Percentiles rank a stretch among this genome's conserved stretches.
phyloP scores from a whole-genome alignment of 2,329 filamentous ascomycete species.

The Berkeleyomyces rouxiae region DNA sequence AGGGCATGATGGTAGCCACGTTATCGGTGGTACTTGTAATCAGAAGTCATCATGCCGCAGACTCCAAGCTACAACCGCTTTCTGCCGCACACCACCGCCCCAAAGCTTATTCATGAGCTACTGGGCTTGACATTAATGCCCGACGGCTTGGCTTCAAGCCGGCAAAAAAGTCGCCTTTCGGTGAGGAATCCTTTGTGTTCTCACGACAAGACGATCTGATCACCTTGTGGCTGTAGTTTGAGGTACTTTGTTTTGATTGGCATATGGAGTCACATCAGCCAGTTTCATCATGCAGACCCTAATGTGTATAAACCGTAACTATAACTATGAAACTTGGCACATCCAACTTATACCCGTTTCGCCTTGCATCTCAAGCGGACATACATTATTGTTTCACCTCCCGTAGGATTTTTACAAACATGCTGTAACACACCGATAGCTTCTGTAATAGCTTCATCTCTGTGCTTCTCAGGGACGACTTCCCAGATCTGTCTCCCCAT shows the following conservation, averaged over 20 bases:
- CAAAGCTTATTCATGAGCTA: neutral
- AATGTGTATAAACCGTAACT: neutral
- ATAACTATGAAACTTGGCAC: slow-evolving; percentile 19
- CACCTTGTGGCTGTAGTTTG: no score
- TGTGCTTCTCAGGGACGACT: slow-evolving; percentile 28
- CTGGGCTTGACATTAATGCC: neutral
- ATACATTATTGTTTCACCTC: slow-evolving; percentile 39
- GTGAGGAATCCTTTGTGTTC: no score
- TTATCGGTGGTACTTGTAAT: neutral
- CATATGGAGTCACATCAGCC: no score
- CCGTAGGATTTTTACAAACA: slow-evolving; percentile 29
- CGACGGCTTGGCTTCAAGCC: neutral
- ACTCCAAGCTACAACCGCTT: neutral
- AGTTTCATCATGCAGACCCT: neutral
- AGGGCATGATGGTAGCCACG: neutral
- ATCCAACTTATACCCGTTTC: slow-evolving; percentile 20
- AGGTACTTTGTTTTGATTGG: no score
- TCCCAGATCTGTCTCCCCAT: slow-evolving; percentile 46
- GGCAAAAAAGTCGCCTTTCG: no score
- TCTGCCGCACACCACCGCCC: neutral
- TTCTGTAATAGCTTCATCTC: slow-evolving; percentile 37
- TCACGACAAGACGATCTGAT: no score
- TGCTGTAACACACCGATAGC: slow-evolving; percentile 36
- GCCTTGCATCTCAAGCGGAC: slow-evolving; percentile 36
- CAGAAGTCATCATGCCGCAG: neutral